Conservation (phyloP, 495 filamentous ascomycete species). For the Aspergillus heteromorphus region DNA sequence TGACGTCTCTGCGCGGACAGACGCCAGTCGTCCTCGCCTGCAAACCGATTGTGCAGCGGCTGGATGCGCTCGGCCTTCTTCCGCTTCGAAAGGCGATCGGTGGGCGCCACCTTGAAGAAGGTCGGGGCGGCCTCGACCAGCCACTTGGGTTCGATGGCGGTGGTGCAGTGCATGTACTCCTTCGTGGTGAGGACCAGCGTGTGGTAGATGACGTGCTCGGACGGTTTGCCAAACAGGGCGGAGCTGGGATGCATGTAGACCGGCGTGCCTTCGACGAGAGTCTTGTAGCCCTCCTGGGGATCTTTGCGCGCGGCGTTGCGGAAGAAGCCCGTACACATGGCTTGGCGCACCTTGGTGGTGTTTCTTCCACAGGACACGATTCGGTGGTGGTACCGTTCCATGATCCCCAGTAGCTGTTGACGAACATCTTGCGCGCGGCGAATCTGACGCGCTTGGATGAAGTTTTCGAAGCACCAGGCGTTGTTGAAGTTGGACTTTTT, state of each 20-base stretch:
- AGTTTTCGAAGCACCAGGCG: conserved; percentile 97
- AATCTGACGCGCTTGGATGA: conserved; percentile 88
- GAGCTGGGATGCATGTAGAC: conserved; percentile 90
- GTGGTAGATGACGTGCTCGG: conserved; percentile 94
- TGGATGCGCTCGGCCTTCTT: conserved; percentile 94
- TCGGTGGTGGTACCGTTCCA: conserved; percentile 78
- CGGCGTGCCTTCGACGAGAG: conserved; percentile 87
- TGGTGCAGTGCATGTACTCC: conserved; percentile 96
- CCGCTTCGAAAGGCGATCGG: conserved; percentile 79
- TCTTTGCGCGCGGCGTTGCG: conserved; percentile 92
- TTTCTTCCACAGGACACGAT: conserved; percentile 81
- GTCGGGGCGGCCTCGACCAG: conserved; percentile 89
- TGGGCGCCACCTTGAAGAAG: conserved; percentile 96
- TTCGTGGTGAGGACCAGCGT: conserved; percentile 84
- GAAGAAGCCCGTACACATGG: conserved; percentile 92
- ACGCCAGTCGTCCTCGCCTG: conserved; percentile 90
- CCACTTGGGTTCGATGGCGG: conserved; percentile 87
- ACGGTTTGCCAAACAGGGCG: conserved; percentile 89
- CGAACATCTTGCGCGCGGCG: conserved; percentile 86
- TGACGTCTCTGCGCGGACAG: conserved; percentile 82
- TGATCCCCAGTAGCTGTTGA: conserved; percentile 85
- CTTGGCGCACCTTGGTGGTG: conserved; percentile 83
- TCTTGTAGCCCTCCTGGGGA: conserved; percentile 94
- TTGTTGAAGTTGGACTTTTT: conserved; percentile 73
- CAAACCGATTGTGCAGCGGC: conserved; percentile 87